Conservation (phyloP, 139 green algal genomes). For the Chlorella sp. region DNA sequence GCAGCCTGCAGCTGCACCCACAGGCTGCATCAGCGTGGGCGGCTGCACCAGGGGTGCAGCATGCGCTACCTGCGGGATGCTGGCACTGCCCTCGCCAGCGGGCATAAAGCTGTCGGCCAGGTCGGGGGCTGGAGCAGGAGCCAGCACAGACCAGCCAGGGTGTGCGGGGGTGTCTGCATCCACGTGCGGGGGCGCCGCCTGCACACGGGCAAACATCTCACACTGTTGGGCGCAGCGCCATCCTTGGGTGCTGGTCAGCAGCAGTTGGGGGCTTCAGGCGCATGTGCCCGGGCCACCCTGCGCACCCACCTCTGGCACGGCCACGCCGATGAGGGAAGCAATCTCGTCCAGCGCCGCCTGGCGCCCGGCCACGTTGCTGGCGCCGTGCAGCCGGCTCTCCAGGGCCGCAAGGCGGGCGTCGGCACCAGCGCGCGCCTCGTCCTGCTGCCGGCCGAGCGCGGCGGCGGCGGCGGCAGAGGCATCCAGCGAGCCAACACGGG, state of each 20-base stretch:
- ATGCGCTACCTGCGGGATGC: no score
- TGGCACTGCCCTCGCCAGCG: no score
- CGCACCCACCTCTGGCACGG: slow-evolving; percentile 5
- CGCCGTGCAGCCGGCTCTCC: slow-evolving; percentile 6
- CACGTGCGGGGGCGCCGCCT: neutral
- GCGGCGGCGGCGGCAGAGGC: neutral
- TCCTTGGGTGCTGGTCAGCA: neutral
- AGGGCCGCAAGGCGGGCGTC: neutral
- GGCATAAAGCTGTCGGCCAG: neutral
- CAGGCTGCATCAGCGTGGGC: neutral
- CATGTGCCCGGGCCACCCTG: no score
- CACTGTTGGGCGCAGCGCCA: neutral
- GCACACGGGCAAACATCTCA: neutral
- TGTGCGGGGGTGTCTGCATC: neutral
- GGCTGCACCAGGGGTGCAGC: neutral
- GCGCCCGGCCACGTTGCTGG: slow-evolving; percentile 10
- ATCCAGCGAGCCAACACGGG: neutral
- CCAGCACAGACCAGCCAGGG: neutral
- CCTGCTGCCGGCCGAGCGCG: neutral
- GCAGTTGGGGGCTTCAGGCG: neutral
- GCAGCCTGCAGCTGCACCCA: neutral
- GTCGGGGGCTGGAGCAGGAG: neutral
- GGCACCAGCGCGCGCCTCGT: neutral
- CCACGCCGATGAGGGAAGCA: slow-evolving; percentile 4
- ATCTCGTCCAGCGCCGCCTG: slow-evolving; percentile 22